A percentile compares a stretch with the other conserved stretches of the same genome.
These are phyloP conservation scores for Letharia columbiana DNA, from an alignment of 495 filamentous ascomycete genomes.

Conservation along the genomic window DNA sequence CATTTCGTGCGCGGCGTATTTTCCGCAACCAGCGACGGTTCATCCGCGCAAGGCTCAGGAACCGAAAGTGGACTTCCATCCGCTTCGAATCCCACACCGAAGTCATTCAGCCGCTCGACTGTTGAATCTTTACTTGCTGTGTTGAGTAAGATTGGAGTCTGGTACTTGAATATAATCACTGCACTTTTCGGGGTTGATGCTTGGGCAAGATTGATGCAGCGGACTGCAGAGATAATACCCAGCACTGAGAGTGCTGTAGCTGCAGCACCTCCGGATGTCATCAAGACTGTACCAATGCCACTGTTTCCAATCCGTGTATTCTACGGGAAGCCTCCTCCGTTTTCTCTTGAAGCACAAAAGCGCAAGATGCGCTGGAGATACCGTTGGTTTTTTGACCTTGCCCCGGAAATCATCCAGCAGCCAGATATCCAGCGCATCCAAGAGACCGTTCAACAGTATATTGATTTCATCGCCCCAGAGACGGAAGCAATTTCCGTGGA, in stretches of 20 bases:
- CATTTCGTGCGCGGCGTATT: background rate
- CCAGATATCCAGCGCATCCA: background rate
- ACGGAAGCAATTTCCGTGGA: background rate
- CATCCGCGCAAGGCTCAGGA: background rate
- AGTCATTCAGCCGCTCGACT: background rate
- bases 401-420: background rate
- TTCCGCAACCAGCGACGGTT: background rate
- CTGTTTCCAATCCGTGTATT: constrained; percentile 8
- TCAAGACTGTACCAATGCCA: background rate
- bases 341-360: background rate
- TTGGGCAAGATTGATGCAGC: background rate
- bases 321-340: background rate
- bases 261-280: background rate
- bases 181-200: background rate
- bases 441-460: background rate
- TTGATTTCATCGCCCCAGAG: background rate
- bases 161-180: background rate
- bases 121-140: background rate
- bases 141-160: background rate
- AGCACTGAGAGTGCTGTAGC: background rate
- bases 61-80: background rate
- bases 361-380: constrained; percentile 3
- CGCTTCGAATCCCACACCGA: background rate
- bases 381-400: background rate
- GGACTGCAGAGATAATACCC: background rate